Base-by-base conservation (phyloP, 164 flowering plant species). In the Aristolochia contorta region DNA sequence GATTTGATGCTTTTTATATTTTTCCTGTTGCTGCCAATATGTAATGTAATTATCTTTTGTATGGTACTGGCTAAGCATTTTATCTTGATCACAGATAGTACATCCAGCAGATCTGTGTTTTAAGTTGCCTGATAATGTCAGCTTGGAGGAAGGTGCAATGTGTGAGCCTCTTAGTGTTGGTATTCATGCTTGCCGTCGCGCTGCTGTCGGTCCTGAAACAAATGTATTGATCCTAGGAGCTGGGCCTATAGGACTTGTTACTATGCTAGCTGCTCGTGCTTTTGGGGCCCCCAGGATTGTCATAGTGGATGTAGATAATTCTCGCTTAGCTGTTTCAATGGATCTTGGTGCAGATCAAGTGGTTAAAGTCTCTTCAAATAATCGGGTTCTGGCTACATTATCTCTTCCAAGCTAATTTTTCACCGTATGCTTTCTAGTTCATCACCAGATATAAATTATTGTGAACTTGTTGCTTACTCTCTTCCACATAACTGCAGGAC, bases 81-180 rank as follows among this genome's bases (percentile, higher is more conserved):
- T 3, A 20, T 8, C 61, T 61, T 63, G 57, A 27, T 50, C 46
- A 58, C 75, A 89, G 97, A 78, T 93, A 50, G 95, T 90, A 67
- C 99, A 93, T 72, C 95, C 96, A 57, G 89, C 91, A 18, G 82
- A 86, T 67, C 67, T 93, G 56, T 90, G 99, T 63, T 93, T 93
- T 57, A 88, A 93, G 62, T 77, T 90, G 56, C 96, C 97, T 7
- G 94, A 88, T 8, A 86, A 85, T 69, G 84, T 93, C 71, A 93
- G 95, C 78, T 80, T 93, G 75, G 97, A 90, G 71, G 99, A 90
- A 78, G 99, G 99, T 46, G 99, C 99, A 16, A 88, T 93, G 97
- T 90, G 96, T 68, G 99, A 93, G 75, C 99, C 98, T 25, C 72
- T 93, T 23, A 93, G 99, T 61, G 99, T 93, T 43, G 97, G 96